These are phyloP conservation scores for Penicillium paneum DNA, from an alignment of 2,329 filamentous ascomycete species.

Conservation along the genomic window DNA sequence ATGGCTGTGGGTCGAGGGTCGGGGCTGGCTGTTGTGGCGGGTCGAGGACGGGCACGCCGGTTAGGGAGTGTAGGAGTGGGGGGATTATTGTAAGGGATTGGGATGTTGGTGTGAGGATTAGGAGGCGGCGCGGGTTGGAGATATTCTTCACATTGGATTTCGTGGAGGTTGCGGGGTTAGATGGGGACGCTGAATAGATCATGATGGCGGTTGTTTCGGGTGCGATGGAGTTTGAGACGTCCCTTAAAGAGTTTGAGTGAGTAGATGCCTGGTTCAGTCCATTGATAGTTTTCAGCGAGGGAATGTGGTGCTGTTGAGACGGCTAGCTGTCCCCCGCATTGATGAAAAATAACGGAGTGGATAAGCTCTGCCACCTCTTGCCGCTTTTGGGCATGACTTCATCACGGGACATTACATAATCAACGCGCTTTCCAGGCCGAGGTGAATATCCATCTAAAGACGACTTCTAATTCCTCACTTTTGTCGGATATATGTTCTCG, in stretches of 20 bases:
- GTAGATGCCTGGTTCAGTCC: background rate
- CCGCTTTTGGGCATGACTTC: background rate
- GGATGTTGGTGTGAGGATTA: constrained; percentile 39
- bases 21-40: constrained; percentile 20
- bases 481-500: background rate
- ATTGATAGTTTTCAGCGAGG: background rate
- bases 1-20: background rate
- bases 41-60: constrained; percentile 29
- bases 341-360: constrained; percentile 15
- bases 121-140: constrained; percentile 41
- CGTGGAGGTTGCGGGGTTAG: constrained; percentile 4
- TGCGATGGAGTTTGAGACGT: background rate
- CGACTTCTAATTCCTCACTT: too few species aligned
- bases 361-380: background rate
- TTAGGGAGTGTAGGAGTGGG: constrained; percentile 36
- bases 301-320: background rate
- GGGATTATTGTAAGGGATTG: constrained; percentile 39
- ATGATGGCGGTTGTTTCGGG: constrained; percentile 2
- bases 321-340: constrained; percentile 15
- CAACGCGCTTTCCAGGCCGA: background rate
- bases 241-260: background rate
- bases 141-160: constrained; percentile 25
- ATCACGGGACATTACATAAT: background rate
- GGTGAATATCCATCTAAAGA: background rate
- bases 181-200: constrained; percentile 10